phyloP scores from a whole-genome alignment of 2,329 filamentous ascomycete species.

The Verticillium klebahnii region DNA sequence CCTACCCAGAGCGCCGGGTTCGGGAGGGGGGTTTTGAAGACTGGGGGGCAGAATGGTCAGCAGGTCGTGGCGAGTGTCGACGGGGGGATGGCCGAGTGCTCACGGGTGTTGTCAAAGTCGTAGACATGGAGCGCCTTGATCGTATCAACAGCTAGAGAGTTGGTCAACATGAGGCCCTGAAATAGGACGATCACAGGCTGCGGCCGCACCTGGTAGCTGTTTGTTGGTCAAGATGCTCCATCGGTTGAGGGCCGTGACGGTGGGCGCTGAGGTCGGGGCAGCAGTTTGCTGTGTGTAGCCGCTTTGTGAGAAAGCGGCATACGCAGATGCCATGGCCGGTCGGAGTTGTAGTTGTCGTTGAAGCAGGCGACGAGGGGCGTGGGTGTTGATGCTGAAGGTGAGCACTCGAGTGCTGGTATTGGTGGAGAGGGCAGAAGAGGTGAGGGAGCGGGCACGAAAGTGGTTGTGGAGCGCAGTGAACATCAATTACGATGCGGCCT shows the following conservation, averaged over 20 bases:
- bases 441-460: background rate
- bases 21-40: constrained; percentile 87
- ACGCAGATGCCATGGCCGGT: constrained; percentile 11
- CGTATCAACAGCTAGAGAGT: constrained; percentile 48
- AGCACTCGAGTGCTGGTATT: background rate
- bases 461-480: background rate
- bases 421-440: background rate
- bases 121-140: constrained; percentile 87
- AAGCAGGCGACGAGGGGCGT: background rate
- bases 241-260: constrained; percentile 70
- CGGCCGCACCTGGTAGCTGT: constrained; percentile 60
- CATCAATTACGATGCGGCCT: background rate
- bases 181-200: background rate
- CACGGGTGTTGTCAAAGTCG: constrained; percentile 96
- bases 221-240: constrained; percentile 73
- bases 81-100: constrained; percentile 20
- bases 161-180: constrained; percentile 10
- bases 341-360: background rate
- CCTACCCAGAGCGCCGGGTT: constrained; percentile 85
- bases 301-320: constrained; percentile 7
- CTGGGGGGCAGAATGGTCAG: constrained; percentile 33
- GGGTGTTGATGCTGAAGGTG: background rate
- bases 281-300: constrained; percentile 10
- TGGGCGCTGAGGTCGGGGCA: constrained; percentile 29
- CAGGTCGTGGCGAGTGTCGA: background rate